phyloP scores from a whole-genome alignment of 192 early-diverging fungal species.

The Coemansia sp. region DNA sequence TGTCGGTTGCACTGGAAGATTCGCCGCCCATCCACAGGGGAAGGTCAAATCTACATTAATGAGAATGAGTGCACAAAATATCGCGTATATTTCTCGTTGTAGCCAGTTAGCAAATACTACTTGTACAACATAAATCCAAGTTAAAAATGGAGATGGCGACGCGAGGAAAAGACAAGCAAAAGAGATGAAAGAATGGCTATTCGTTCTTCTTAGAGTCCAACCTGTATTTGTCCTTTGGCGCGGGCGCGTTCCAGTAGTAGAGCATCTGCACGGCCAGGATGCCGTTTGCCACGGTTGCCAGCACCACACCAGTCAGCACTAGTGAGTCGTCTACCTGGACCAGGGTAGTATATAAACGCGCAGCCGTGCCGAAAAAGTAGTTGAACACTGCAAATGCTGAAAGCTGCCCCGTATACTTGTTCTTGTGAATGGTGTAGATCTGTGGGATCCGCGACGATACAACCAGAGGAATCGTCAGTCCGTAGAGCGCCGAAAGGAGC shows the following conservation, averaged over 20 bases:
- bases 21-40: conserved; percentile 50
- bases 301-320: conserved; percentile 69
- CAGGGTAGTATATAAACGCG: conserved; percentile 90
- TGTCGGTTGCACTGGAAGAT: background rate
- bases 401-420: conserved; percentile 86
- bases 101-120: background rate
- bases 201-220: conserved; percentile 54
- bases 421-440: conserved; percentile 81
- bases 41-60: conserved; percentile 40
- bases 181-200: background rate
- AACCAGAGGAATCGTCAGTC: conserved; percentile 75
- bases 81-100: background rate
- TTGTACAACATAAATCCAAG: background rate
- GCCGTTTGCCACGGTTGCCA: conserved; percentile 77
- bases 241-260: conserved; percentile 70
- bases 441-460: conserved; percentile 88
- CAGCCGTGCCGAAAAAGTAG: conserved; percentile 84
- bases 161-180: background rate
- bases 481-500: conserved; percentile 70
- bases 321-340: conserved; percentile 86
- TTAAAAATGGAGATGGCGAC: background rate
- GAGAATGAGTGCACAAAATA: background rate
- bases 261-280: conserved; percentile 78
- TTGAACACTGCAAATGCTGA: conserved; percentile 89
- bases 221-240: conserved; percentile 55